Base-by-base conservation (phyloP, 1,284 basidiomycete species). In the Ustilago tritici region DNA sequence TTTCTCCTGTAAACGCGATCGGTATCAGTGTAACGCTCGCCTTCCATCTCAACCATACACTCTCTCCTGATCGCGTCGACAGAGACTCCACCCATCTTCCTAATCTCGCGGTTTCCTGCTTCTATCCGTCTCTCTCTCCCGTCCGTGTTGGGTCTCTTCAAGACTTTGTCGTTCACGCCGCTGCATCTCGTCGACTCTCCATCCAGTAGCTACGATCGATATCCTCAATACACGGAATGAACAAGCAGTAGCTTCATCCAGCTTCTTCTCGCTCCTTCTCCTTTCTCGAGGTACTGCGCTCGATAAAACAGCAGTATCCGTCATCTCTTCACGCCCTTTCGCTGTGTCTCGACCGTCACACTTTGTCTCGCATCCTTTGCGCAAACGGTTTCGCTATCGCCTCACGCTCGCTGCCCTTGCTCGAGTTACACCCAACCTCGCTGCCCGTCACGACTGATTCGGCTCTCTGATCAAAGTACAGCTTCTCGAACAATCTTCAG, bases 91-190 rank as follows among this genome's bases (percentile, higher is more conserved):
- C 2, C 28, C 49, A 9, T 57, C 56, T 23, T 31, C 23, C 10
- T 19, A 15, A 23, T 46, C 56, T n/a, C 28, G 40, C 41, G 9
- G 56, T n/a, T 15, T 43, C 40, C 40, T 57, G 40, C 56, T 43
- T 40, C 40, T 4, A 31, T 41, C 36, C 15, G 2, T 28, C 23
- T 28, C 23, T 28, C 23, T 3, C 23, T 28, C 23, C 23, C 23
- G 23, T 28, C 23, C 23, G 23, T 28, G 23, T 3, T 28, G 3
- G 23, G 23, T 28, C 23, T 40, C 1, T 15, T 17, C 40, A 38
- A n/a, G 23, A 41, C 38, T 38, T 38, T 56, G 6, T 41, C 36
- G 38, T 56, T 19, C 38, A 23, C 38, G 8, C 7, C 17, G 31
- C 31, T 54, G 52, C 31, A 36, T 31, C 34, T 35, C 15, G 15